A percentile compares a stretch with the other conserved stretches of the same genome.
Evolutionary conservation across 2,329 filamentous ascomycete species (phyloP).

Genomic region (Fusarium denticulatum): DNA sequence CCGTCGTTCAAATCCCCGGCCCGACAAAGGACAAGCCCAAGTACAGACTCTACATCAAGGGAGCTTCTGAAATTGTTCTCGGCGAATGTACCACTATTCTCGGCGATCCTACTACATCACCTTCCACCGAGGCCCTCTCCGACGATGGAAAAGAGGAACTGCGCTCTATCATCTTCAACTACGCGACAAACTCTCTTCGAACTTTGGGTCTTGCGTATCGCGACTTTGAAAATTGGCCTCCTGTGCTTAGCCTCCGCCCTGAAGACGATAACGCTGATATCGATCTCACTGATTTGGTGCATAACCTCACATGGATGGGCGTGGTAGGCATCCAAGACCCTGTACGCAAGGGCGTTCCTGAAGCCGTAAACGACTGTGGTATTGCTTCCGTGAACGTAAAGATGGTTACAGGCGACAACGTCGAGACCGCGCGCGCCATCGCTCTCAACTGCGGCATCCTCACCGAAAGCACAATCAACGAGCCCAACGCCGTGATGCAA

Average conservation of each 20-base stretch:
- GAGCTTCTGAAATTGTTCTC: constrained; percentile 65
- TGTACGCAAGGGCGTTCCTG: constrained; percentile 68
- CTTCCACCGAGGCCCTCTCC: constrained; percentile 18
- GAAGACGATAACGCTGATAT: constrained; percentile 57
- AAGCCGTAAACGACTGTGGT: constrained; percentile 70
- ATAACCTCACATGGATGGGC: constrained; percentile 52
- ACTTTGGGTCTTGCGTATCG: constrained; percentile 78
- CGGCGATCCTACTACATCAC: constrained; percentile 58
- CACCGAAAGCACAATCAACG: constrained; percentile 69
- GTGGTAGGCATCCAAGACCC: constrained; percentile 74
- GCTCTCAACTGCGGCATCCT: constrained; percentile 55
- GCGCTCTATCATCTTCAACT: constrained; percentile 63
- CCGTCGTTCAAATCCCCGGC: constrained; percentile 58
- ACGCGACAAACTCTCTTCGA: constrained; percentile 72
- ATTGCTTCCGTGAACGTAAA: constrained; percentile 73
- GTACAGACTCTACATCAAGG: constrained; percentile 64
- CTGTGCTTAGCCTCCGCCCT: constrained; percentile 67
- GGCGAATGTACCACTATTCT: constrained; percentile 60
- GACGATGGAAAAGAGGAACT: constrained; percentile 62
- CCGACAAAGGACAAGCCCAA: constrained; percentile 39
- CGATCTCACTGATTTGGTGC: constrained; percentile 63
- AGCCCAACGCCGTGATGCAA: constrained; percentile 58
- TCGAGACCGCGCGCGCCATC: constrained; percentile 57
- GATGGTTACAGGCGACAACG: constrained; percentile 66
- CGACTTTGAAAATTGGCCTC: constrained; percentile 77